Evolutionary conservation across 495 filamentous ascomycete species (phyloP).

Genomic region (Aeminium ludgeri): DNA sequence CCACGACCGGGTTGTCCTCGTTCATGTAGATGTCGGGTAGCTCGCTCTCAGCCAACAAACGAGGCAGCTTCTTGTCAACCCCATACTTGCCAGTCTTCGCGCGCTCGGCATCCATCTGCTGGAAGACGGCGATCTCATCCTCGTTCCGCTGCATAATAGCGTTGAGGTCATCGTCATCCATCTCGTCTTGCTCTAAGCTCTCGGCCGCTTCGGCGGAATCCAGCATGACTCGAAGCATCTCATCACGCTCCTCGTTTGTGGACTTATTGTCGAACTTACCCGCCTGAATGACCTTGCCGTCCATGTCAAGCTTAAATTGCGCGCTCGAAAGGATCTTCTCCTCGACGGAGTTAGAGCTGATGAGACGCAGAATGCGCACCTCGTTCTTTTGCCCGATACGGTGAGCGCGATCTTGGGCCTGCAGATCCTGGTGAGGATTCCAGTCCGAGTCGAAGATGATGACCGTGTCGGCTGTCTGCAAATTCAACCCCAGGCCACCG

Average conservation of each 20-base stretch:
- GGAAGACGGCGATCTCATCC: slow-evolving; percentile 26
- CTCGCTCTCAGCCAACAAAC: slow-evolving; percentile 76
- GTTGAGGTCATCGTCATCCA: slow-evolving; percentile 96
- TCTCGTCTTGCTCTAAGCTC: slow-evolving; percentile 62
- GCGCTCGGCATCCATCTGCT: slow-evolving; percentile 57
- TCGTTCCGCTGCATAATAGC: slow-evolving; percentile 38
- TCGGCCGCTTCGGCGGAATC: slow-evolving; percentile 81
- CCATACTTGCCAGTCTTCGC: slow-evolving; percentile 49
- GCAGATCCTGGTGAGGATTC: slow-evolving; percentile 98
- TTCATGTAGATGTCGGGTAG: slow-evolving; percentile 83
- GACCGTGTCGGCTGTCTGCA: slow-evolving; percentile 95
- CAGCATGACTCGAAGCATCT: slow-evolving; percentile 76
- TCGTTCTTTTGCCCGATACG: slow-evolving; percentile 99
- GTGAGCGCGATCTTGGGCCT: slow-evolving; percentile 98
- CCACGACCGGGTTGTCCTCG: slow-evolving; percentile 66
- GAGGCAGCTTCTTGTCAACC: slow-evolving; percentile 46
- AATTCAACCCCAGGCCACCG: slow-evolving; percentile 88
- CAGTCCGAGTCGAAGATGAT: slow-evolving; percentile 99
- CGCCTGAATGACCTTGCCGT: slow-evolving; percentile 97
- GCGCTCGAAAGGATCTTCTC: slow-evolving; percentile 97
- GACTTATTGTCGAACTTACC: slow-evolving; percentile 99
- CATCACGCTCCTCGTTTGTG: slow-evolving; percentile 93
- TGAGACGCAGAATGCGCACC: slow-evolving; percentile 85
- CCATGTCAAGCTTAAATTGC: slow-evolving; percentile 95
- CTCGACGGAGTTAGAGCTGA: slow-evolving; percentile 91